Percentiles rank a stretch among this genome's conserved stretches.
phyloP scores from a whole-genome alignment of 371 early-diverging fungal species.

The Sporodiniella umbellata region DNA sequence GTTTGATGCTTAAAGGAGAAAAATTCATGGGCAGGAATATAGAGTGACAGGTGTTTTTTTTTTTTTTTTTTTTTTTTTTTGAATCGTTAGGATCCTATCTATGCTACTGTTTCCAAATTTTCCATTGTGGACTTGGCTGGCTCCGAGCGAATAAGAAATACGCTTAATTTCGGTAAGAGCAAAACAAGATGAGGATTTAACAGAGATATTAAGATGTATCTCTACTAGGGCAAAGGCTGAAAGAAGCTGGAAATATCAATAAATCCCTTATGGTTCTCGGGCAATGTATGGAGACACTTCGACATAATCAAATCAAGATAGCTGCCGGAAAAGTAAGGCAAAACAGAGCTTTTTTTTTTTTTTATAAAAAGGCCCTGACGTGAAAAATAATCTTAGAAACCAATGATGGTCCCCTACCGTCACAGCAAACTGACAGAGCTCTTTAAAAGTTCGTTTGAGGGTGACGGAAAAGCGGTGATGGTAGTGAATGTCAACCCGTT shows the following conservation, averaged over 20 bases:
- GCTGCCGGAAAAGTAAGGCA: conserved; percentile 43
- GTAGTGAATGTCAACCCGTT: conserved; percentile 68
- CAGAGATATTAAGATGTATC: too few species aligned
- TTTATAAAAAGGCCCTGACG: background rate
- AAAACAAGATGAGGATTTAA: too few species aligned
- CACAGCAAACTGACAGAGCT: conserved; percentile 70
- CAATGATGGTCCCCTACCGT: conserved; percentile 61
- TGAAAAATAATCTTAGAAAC: background rate
- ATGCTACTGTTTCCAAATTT: conserved; percentile 51
- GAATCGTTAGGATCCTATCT: conserved; percentile 41
- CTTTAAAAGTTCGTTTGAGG: conserved; percentile 65
- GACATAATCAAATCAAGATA: conserved; percentile 51
- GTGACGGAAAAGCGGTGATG: conserved; percentile 64
- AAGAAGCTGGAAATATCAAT: conserved; percentile 95
- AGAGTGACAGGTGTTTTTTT: too few species aligned
- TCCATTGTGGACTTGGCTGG: conserved; percentile 97
- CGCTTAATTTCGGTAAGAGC: conserved; percentile 73
- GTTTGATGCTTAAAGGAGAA: too few species aligned
- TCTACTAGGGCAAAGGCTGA: conserved; percentile 75
- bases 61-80: too few species aligned
- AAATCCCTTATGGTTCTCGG: conserved; percentile 92
- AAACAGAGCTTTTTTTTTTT: background rate
- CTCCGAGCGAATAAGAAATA: conserved; percentile 84
- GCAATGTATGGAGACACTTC: conserved; percentile 73
- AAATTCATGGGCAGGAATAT: too few species aligned